Base-by-base conservation (phyloP, 176 grass and related monocot species). In the Triticum aestivum region DNA sequence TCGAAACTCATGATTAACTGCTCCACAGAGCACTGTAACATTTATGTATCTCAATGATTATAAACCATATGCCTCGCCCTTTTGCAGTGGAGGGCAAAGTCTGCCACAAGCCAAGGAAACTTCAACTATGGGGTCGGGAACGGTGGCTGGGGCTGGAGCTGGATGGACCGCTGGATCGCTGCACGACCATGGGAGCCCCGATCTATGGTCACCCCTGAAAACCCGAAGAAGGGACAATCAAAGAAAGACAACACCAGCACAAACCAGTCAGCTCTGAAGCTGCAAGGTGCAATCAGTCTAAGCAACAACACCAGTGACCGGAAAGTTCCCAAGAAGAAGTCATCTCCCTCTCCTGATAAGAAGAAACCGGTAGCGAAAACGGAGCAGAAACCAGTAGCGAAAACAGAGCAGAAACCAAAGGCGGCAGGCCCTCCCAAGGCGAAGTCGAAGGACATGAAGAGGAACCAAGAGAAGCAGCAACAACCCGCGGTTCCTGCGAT, bases 131-230 rank as follows among this genome's bases (percentile, higher is more conserved):
- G 93, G 73, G 81, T 92, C 0, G 88, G 88, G 2, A 98, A 98
- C 49, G 86, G 88, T 65, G 91, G 86, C 65, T 98, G 97, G 97
- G 97, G 94, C 39, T 98, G 97, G 97, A 98, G 94, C 73, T 98
- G 97, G 97, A 89, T 87, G 83, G 97, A 94, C 61, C 90, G 92
- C 39, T 98, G 97, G 97, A 96, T 96, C 8, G 90, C 97, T 9
- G 93, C 88, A 24, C 90, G 93, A 13, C 97, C 97, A 85, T 98
- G 94, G 97, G 93, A 98, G 84, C 90, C 97, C 21, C 89, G 93
- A 65, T 85, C 81, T 45, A 33, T 91, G 58, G 80, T 88, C 38
- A 80, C 91, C 15, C 86, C 90, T 4, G 83, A 67, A 32, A 92
- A 84, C 78, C 21, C 58, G 0, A 92, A 91, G 78, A 94, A 94